Conservation (phyloP, 495 filamentous ascomycete species). For the Penicillium ochrochloron region DNA sequence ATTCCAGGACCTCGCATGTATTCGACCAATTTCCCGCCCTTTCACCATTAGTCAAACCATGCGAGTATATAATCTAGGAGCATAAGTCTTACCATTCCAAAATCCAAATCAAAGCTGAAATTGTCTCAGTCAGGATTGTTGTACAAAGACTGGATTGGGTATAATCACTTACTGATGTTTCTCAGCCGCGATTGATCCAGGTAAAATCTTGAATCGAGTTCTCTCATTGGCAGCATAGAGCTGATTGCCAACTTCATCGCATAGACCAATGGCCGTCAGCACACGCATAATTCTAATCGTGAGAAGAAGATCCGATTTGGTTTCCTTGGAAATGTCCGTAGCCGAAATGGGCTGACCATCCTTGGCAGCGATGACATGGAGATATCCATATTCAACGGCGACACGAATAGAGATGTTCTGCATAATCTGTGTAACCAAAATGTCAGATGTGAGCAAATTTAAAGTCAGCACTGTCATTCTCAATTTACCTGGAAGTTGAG, state of each 20-base stretch:
- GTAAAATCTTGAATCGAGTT: constrained; percentile 28
- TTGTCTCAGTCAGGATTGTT: background rate
- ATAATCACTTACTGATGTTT: constrained; percentile 29
- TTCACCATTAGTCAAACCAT: background rate
- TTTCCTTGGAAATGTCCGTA: constrained; percentile 9
- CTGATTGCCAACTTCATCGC: constrained; percentile 29
- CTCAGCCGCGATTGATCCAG: constrained; percentile 30
- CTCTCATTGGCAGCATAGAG: constrained; percentile 29
- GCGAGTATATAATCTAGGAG: background rate
- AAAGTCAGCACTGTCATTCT: background rate
- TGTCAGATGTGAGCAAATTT: background rate
- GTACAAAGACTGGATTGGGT: too few species aligned
- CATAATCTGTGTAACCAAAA: constrained; percentile 10
- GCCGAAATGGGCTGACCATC: constrained; percentile 14
- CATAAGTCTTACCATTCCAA: constrained; percentile 17
- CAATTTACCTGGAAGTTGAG: constrained; percentile 31
- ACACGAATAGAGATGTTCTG: constrained; percentile 18
- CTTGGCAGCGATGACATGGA: constrained; percentile 14
- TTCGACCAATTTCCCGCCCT: constrained; percentile 28
- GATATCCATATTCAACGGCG: constrained; percentile 20
- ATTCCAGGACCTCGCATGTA: constrained; percentile 34
- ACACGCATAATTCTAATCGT: constrained; percentile 5
- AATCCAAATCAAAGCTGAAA: constrained; percentile 20
- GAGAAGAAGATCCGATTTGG: constrained; percentile 17
- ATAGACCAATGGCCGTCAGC: constrained; percentile 28